A percentile compares a stretch with the other conserved stretches of the same genome.
phyloP scores from a whole-genome alignment of 106 monocot genomes.

The Xerophyta viscosa region DNA sequence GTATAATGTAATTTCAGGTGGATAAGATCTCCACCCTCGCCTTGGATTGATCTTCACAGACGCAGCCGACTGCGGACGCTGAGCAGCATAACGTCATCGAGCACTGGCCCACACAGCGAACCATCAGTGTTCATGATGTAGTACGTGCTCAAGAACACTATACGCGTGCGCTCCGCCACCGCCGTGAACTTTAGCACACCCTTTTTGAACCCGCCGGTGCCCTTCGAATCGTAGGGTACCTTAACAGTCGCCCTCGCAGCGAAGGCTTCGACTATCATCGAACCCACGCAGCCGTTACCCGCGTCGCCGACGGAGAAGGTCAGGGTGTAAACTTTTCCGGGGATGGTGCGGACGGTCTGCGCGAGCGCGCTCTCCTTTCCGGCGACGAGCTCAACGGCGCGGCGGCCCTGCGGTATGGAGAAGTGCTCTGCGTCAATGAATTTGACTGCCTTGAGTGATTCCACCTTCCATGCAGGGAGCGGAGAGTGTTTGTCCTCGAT shows the following conservation, averaged over 20 bases:
- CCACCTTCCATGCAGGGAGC: conserved; percentile 48
- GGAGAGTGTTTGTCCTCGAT: conserved; percentile 63
- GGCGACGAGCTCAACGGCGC: conserved; percentile 58
- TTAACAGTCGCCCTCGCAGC: conserved; percentile 23
- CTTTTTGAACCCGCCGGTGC: conserved; percentile 44
- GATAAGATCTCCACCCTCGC: no score
- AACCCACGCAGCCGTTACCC: conserved; percentile 35
- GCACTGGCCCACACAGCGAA: conserved; percentile 52
- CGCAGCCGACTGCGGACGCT: conserved; percentile 21
- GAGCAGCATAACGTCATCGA: conserved; percentile 39
- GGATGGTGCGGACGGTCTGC: conserved; percentile 37
- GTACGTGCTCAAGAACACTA: conserved; percentile 53
- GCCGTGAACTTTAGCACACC: conserved; percentile 43
- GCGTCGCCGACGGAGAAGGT: conserved; percentile 56
- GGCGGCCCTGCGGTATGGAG: conserved; percentile 33
- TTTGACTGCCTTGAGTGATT: conserved; percentile 56
- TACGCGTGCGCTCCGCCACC: conserved; percentile 15
- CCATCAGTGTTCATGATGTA: conserved; percentile 45
- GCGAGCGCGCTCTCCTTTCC: conserved; percentile 44
- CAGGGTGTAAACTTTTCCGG: conserved; percentile 29
- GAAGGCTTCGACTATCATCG: conserved; percentile 53
- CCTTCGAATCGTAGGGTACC: conserved; percentile 52
- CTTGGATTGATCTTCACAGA: conserved; percentile 26
- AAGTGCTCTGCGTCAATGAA: conserved; percentile 50
- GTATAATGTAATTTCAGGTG: no score